A percentile compares a stretch with the other conserved stretches of the same genome.
Evolutionary conservation across 2,329 filamentous ascomycete genomes (phyloP).

Genomic region (Cytospora paraplurivora): DNA sequence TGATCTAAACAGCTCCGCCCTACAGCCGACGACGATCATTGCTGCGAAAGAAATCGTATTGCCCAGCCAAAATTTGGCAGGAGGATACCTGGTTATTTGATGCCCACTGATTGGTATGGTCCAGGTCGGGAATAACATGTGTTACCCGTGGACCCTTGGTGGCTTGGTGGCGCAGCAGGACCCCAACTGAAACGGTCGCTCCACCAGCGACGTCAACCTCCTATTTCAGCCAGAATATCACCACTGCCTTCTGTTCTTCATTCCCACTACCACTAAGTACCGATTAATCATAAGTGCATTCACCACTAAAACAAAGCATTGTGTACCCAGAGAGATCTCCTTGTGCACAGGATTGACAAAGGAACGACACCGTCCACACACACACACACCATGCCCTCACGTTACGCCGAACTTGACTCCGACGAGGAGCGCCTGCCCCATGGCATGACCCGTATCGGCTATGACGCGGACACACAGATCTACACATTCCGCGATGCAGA

Average conservation of each 20-base stretch:
- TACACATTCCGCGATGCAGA: slow-evolving; percentile 50
- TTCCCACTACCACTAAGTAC: neutral
- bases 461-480: slow-evolving; percentile 51
- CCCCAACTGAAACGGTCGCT: neutral
- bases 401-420: slow-evolving; percentile 29
- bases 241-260: neutral
- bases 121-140: too few species aligned
- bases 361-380: neutral
- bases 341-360: too few species aligned
- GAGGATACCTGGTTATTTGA: too few species aligned
- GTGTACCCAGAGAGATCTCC: too few species aligned
- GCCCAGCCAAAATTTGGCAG: too few species aligned
- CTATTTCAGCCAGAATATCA: neutral
- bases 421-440: slow-evolving; percentile 51
- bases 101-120: too few species aligned
- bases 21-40: too few species aligned
- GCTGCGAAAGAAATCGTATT: too few species aligned
- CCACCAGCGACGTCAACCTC: slow-evolving; percentile 5
- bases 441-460: slow-evolving; percentile 52
- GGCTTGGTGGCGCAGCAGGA: slow-evolving; percentile 2
- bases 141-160: neutral
- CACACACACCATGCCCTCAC: slow-evolving; percentile 28
- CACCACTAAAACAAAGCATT: neutral
- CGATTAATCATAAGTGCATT: neutral
- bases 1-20: too few species aligned